Percentiles rank a stretch among this genome's conserved stretches.
Conservation (phyloP, 140 eudicot species). For the Flaveria floridana region DNA sequence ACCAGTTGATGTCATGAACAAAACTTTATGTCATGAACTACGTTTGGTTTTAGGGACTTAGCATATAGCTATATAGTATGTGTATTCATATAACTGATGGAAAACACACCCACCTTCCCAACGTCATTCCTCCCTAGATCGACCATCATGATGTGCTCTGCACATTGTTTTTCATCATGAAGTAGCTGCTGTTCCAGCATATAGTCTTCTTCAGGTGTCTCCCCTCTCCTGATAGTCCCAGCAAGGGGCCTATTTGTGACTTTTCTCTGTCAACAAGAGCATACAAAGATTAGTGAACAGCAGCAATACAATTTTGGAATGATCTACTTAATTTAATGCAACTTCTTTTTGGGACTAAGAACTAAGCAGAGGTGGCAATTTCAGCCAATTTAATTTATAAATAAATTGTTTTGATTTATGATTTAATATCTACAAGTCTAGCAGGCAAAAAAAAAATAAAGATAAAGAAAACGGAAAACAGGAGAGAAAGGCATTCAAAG, state of each 20-base stretch:
- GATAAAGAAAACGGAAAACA: background rate
- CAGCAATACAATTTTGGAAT: background rate
- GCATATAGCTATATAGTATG: background rate
- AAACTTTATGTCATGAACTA: background rate
- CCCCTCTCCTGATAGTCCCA: conserved; percentile 95
- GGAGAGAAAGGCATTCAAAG: background rate
- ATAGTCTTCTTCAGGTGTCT: conserved; percentile 80
- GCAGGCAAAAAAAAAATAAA: background rate
- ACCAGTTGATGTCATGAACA: too few relatives aligned
- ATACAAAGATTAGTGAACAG: conserved; percentile 11
- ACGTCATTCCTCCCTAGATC: conserved; percentile 98
- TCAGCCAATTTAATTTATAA: background rate
- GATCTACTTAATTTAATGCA: conserved; percentile 5
- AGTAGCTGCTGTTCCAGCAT: conserved; percentile 90
- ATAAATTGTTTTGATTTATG: background rate
- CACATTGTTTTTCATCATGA: conserved; percentile 91
- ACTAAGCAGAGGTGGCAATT: background rate
- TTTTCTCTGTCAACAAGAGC: conserved; percentile 55
- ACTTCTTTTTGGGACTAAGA: conserved; percentile 7
- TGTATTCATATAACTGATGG: conserved; percentile 7
- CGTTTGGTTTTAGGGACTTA: background rate
- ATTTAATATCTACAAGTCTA: background rate
- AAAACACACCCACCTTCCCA: conserved; percentile 66
- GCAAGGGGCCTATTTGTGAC: conserved; percentile 94
- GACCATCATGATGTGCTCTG: conserved; percentile 98